Conservation (phyloP, 805 yeast genomes). For the Wickerhamiella occidentalis region DNA sequence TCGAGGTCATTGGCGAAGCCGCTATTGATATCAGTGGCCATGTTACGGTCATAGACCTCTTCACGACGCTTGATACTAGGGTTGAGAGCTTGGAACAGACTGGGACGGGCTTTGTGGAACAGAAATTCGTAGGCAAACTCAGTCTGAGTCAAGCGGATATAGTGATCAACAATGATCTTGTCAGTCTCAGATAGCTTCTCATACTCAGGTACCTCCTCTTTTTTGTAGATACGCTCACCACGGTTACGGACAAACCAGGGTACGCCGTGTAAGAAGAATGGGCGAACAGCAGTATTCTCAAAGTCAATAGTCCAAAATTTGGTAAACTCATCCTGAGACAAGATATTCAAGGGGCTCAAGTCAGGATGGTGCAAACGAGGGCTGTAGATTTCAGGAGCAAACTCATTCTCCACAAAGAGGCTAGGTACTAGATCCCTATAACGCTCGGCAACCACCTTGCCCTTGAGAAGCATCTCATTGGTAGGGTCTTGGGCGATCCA, state of each 20-base stretch:
- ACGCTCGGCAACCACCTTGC: constrained; percentile 43
- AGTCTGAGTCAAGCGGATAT: constrained; percentile 81
- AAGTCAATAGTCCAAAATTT: constrained; percentile 57
- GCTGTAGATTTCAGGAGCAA: constrained; percentile 45
- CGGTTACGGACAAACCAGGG: constrained; percentile 79
- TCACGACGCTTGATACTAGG: constrained; percentile 53
- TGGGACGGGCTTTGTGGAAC: constrained; percentile 50
- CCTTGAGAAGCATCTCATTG: constrained; percentile 25
- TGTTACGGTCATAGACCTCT: constrained; percentile 26
- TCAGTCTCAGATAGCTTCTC: constrained; percentile 57
- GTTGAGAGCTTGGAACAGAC: constrained; percentile 65
- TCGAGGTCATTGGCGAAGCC: constrained; percentile 23
- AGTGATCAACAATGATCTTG: constrained; percentile 69
- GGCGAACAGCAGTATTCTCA: constrained; percentile 70
- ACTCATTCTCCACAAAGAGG: constrained; percentile 41
- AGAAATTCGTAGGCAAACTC: constrained; percentile 79
- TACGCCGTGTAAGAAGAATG: constrained; percentile 62
- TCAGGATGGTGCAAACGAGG: constrained; percentile 75
- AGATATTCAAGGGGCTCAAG: constrained; percentile 79
- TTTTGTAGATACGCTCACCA: constrained; percentile 76
- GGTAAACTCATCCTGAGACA: constrained; percentile 28
- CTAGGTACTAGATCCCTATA: constrained; percentile 44
- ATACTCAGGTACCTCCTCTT: constrained; percentile 63
- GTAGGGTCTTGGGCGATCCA: constrained; percentile 46
- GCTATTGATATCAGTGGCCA: constrained; percentile 20